These are phyloP conservation scores for Globisporangium paddicum DNA, from an alignment of 352 stramenopile genomes.

Conservation along the genomic window DNA sequence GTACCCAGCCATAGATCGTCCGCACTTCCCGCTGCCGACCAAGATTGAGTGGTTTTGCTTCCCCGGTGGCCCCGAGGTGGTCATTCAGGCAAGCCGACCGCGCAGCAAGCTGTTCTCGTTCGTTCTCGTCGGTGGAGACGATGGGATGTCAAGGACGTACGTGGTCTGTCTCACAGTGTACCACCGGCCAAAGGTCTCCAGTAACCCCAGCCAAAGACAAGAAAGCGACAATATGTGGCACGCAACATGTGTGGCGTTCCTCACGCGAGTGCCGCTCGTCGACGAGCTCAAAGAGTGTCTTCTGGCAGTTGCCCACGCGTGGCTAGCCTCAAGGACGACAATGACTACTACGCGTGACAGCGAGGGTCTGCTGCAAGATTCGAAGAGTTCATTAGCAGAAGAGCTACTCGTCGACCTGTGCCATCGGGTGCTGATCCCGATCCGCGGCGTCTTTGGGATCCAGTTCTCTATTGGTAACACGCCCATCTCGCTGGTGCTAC, in stretches of 20 bases:
- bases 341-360: not conserved
- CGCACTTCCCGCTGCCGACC: constrained; percentile 64
- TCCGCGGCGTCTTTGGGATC: constrained; percentile 67
- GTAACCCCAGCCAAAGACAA: not conserved
- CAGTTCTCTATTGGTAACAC: constrained; percentile 35
- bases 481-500: constrained; percentile 41
- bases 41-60: constrained; percentile 91
- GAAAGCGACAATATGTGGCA: constrained; percentile 33
- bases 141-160: constrained; percentile 68
- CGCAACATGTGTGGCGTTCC: constrained; percentile 63
- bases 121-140: constrained; percentile 66
- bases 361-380: not conserved
- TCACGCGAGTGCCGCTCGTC: constrained; percentile 65
- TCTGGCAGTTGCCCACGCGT: constrained; percentile 46
- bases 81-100: constrained; percentile 39
- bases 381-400: constrained; percentile 15
- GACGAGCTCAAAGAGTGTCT: constrained; percentile 47
- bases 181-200: constrained; percentile 23
- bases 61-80: constrained; percentile 54
- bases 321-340: constrained; percentile 23
- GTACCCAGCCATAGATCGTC: constrained; percentile 51
- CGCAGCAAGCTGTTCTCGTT: constrained; percentile 71
- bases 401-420: constrained; percentile 48
- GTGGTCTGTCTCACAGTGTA: constrained; percentile 71
- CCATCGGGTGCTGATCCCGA: constrained; percentile 45